These are phyloP conservation scores for Penicillium sp. DNA, from an alignment of 2,329 filamentous ascomycete genomes.

Conservation along the genomic window DNA sequence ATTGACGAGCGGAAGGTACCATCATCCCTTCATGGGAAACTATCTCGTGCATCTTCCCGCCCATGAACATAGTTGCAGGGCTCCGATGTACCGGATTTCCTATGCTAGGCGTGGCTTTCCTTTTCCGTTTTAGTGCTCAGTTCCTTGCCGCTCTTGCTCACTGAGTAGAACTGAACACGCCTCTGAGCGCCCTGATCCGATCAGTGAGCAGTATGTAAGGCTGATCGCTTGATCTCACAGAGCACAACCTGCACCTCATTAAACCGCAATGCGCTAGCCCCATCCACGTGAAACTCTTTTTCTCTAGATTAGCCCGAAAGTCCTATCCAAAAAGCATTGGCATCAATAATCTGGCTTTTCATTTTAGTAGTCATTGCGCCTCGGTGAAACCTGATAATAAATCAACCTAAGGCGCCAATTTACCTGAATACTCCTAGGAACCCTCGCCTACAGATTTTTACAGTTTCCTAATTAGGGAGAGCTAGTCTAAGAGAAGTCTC, in stretches of 20 bases:
- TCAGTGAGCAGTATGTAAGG: background rate
- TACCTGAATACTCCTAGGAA: background rate
- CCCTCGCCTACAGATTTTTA: background rate
- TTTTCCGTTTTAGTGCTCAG: background rate
- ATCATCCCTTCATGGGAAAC: slow-evolving; percentile 28
- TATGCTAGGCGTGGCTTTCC: background rate
- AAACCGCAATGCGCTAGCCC: background rate
- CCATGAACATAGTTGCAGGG: slow-evolving; percentile 26
- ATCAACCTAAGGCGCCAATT: background rate
- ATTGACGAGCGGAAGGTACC: slow-evolving; percentile 14
- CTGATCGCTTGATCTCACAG: background rate
- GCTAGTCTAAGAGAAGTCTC: too few species aligned
- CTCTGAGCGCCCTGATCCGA: background rate
- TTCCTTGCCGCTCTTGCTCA: background rate
- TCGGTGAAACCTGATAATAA: background rate
- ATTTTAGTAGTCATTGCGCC: background rate
- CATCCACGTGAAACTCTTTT: background rate
- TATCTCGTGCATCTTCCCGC: slow-evolving; percentile 30
- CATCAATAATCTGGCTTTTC: background rate
- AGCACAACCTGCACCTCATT: background rate
- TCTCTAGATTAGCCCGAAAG: background rate
- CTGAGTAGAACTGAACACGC: background rate
- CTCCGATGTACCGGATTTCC: slow-evolving; percentile 10
- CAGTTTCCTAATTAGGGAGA: too few species aligned
- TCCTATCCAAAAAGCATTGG: background rate